phyloP scores from a whole-genome alignment of 2,329 filamentous ascomycete species.

The Blastomyces gilchristii region DNA sequence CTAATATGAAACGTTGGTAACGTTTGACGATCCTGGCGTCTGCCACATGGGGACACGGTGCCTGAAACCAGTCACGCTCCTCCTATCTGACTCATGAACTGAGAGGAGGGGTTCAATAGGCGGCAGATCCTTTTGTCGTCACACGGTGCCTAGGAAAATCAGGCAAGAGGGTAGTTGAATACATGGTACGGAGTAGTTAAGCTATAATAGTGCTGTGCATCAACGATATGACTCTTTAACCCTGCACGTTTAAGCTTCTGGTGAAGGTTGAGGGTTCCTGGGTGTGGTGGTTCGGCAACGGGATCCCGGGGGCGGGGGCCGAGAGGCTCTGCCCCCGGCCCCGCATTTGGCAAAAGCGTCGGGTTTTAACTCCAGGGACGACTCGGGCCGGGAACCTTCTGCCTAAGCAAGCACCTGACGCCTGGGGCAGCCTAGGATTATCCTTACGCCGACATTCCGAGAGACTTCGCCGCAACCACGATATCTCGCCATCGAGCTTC shows the following conservation, averaged over 20 bases:
- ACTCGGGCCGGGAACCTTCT: slow-evolving; percentile 2
- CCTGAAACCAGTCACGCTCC: background rate
- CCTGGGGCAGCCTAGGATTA: background rate
- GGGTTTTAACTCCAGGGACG: background rate
- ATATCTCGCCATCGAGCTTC: background rate
- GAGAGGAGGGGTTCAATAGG: background rate
- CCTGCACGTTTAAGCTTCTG: too few species aligned
- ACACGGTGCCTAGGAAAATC: background rate
- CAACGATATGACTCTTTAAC: too few species aligned
- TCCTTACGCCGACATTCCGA: background rate
- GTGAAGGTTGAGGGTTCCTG: background rate
- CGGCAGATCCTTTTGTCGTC: background rate
- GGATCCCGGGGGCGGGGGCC: background rate
- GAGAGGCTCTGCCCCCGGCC: background rate
- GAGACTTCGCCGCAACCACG: background rate
- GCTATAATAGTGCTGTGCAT: too few species aligned
- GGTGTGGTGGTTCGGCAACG: background rate
- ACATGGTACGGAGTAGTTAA: too few species aligned
- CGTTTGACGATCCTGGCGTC: background rate
- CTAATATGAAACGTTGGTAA: background rate
- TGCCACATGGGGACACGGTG: background rate
- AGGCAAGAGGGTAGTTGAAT: background rate
- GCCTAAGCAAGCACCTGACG: background rate
- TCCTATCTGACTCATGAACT: background rate
- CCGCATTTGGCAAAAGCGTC: background rate